Conservation (phyloP, 23 red algal genomes). For the Gracilaria caudata region DNA sequence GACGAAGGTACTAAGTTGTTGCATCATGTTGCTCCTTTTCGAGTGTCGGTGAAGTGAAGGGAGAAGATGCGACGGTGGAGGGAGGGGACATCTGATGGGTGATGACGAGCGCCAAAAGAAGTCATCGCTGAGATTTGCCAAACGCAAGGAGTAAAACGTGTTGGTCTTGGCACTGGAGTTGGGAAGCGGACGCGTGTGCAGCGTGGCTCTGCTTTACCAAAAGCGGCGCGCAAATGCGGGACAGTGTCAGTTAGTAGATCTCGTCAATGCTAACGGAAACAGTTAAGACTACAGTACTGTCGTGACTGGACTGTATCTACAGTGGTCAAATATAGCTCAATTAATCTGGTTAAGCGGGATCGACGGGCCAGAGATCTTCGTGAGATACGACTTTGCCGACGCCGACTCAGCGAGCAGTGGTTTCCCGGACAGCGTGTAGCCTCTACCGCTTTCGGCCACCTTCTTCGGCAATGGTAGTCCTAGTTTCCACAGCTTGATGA, state of each 20-base stretch:
- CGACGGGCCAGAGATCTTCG: constrained; percentile 37
- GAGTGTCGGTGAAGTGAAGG: not conserved
- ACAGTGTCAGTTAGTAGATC: no score
- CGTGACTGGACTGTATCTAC: no score
- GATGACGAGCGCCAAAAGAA: not conserved
- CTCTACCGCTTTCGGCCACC: constrained; percentile 87
- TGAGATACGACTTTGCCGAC: constrained; percentile 79
- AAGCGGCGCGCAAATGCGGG: not conserved
- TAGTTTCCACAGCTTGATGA: constrained; percentile 92
- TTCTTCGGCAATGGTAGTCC: constrained; percentile 84
- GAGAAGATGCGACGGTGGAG: not conserved
- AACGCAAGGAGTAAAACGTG: not conserved
- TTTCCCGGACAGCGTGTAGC: constrained; percentile 95
- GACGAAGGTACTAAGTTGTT: not conserved
- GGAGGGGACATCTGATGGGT: not conserved
- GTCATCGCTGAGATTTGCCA: not conserved
- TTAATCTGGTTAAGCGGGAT: not conserved
- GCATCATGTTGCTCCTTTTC: not conserved
- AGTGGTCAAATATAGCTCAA: no score
- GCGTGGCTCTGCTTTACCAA: not conserved
- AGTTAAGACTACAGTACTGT: no score
- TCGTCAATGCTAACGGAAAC: no score
- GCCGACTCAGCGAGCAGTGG: constrained; percentile 78
- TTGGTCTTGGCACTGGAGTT: not conserved
- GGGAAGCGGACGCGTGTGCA: not conserved